A percentile compares a stretch with the other conserved stretches of the same genome.
Evolutionary conservation across 495 filamentous ascomycete species (phyloP).

Genomic region (Penicillium lagena): DNA sequence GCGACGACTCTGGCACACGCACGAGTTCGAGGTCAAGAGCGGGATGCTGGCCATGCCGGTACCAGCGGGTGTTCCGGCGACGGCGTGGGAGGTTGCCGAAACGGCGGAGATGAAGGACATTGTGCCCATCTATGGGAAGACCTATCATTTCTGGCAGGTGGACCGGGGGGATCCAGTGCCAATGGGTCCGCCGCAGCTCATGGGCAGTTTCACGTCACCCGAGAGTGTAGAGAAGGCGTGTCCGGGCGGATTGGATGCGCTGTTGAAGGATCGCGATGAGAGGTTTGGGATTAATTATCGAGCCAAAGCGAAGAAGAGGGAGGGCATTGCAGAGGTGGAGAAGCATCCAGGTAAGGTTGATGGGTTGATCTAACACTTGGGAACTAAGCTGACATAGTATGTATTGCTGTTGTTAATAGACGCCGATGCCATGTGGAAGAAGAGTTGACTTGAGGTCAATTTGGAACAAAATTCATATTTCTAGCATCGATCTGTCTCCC

Average conservation of each 20-base stretch:
- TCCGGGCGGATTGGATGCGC: conserved; percentile 50
- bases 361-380: background rate
- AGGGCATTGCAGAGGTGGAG: conserved; percentile 49
- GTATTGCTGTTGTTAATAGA: conserved; percentile 20
- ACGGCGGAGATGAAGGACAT: conserved; percentile 73
- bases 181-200: conserved; percentile 67
- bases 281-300: conserved; percentile 55
- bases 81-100: conserved; percentile 69
- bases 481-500: conserved; percentile 29
- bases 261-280: conserved; percentile 58
- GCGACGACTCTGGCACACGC: conserved; percentile 69
- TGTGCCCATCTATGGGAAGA: conserved; percentile 72
- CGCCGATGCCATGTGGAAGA: conserved; percentile 44
- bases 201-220: conserved; percentile 63
- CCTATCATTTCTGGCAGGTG: conserved; percentile 86
- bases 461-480: conserved; percentile 1
- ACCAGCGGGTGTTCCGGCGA: conserved; percentile 46
- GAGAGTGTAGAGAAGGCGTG: conserved; percentile 53
- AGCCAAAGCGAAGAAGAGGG: conserved; percentile 58
- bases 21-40: conserved; percentile 82
- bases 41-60: conserved; percentile 83
- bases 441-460: background rate
- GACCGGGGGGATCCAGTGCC: conserved; percentile 74
- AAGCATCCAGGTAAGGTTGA: conserved; percentile 47
- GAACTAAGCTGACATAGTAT: background rate